Conservation (phyloP, 257 asterid species). For the Solanum tacnaense region DNA sequence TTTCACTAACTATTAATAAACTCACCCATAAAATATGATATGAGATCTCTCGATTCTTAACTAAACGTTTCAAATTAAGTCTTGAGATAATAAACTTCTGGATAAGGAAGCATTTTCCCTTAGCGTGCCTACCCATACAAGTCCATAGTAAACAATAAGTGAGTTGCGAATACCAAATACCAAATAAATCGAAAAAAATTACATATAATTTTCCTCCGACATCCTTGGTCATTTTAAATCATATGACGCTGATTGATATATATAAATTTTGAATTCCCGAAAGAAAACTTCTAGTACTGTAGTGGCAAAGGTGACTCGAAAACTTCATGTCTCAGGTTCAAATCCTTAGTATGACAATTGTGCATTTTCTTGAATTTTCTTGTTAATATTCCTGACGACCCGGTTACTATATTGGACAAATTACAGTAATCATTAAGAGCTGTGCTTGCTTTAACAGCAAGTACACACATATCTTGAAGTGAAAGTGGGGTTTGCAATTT, state of each 20-base stretch:
- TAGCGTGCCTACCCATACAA: background rate
- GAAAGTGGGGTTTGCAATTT: slow-evolving; percentile 10
- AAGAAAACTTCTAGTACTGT: background rate
- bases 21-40: background rate
- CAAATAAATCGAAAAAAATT: background rate
- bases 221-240: background rate
- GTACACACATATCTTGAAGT: slow-evolving; percentile 21
- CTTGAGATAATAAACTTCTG: background rate
- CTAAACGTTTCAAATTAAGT: background rate
- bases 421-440: slow-evolving; percentile 3
- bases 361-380: background rate
- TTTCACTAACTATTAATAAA: background rate
- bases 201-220: background rate
- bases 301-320: background rate
- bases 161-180: background rate
- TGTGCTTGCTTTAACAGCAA: slow-evolving; percentile 25
- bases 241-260: background rate
- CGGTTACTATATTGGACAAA: background rate
- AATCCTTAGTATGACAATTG: background rate
- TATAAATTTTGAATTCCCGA: background rate
- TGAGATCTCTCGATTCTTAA: background rate
- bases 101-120: background rate
- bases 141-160: background rate
- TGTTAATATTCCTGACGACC: background rate
- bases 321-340: background rate